Evolutionary conservation across 2,329 filamentous ascomycete genomes (phyloP), one percentile per base, ranked within the genome.

Genomic region (Coleophoma eucalyptorum): DNA sequence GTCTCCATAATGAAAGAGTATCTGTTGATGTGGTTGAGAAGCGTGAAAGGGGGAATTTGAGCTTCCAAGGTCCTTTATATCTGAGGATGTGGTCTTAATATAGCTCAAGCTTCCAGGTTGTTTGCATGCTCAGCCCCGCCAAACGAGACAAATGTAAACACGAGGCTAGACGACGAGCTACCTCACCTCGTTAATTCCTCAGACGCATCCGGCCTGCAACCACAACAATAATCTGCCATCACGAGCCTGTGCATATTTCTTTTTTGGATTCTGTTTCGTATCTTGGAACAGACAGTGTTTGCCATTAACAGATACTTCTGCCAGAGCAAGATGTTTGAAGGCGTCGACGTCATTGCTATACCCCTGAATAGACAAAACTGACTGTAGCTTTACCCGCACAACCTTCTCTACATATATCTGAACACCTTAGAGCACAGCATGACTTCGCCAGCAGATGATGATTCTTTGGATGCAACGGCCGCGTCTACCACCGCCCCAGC

Each of bases 1-100:
- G 64, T 49, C 48, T 62, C 60, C 65, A 67, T 67, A 55, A 46
- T 56, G 33, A 38, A 8, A 41, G 40, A 32, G 40, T 15, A 40
- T 33, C 20, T 37, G 32, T 38, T 19, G 33, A n/a, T 13, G 37
- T 43, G 34, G 33, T 26, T 20, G 32, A 21, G 20, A 8, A 16
- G 32, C 16, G 31, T 16, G 12, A 19, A 26, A 8, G 26, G 26
- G 26, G 26, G 10, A 8, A 26, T 26, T 8, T 3, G 26, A 26
- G 26, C 26, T 26, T 26, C 26, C 26, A 26, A 5, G 26, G 10
- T 26, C 26, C 26, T 26, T 26, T 26, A 26, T 26, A 26, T 26
- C 26, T 26, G 26, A 8, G 26, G 26, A 26, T 26, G 26, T 44
- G 46, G 49, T 33, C 44, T 54, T 50, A 46, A 49, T 44, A 53